Percentiles rank a stretch among this genome's conserved stretches.
Evolutionary conservation across 2,329 filamentous ascomycete genomes (phyloP).

Genomic region (Apiospora sp.): DNA sequence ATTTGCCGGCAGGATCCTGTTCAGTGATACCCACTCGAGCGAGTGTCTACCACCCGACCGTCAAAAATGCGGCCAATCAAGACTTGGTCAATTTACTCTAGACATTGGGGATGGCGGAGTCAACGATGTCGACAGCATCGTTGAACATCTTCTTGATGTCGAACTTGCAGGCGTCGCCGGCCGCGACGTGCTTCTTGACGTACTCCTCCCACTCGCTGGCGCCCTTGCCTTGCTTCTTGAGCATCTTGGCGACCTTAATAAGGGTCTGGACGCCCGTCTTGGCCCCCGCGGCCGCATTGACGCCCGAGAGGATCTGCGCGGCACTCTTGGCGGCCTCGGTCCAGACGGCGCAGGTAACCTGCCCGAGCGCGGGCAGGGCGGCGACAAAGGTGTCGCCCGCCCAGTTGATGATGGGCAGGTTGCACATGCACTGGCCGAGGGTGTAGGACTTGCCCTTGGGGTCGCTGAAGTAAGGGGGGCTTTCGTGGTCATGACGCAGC

Average conservation of each 20-base stretch:
- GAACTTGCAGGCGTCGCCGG: constrained; percentile 25
- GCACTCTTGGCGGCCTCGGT: constrained; percentile 20
- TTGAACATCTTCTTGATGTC: constrained; percentile 25
- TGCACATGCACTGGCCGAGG: constrained; percentile 21
- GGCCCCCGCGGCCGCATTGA: background rate
- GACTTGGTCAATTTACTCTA: no score
- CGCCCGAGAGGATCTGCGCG: constrained; percentile 15
- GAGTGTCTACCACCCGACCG: no score
- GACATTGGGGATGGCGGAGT: constrained; percentile 21
- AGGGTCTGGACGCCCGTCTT: constrained; percentile 21
- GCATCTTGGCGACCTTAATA: constrained; percentile 26
- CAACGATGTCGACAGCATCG: constrained; percentile 6
- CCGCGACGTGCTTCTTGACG: constrained; percentile 22
- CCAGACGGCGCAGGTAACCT: constrained; percentile 24
- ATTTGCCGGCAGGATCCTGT: no score
- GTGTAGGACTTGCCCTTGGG: constrained; percentile 18
- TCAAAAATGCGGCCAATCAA: no score
- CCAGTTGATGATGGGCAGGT: constrained; percentile 23
- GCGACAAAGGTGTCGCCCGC: constrained; percentile 20
- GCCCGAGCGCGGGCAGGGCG: constrained; percentile 19
- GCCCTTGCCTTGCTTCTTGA: constrained; percentile 24
- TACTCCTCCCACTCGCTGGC: constrained; percentile 24
- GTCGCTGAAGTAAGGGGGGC: background rate
- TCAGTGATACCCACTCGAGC: no score
- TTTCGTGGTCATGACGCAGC: background rate